A percentile compares a stretch with the other conserved stretches of the same genome.
Evolutionary conservation across 352 stramenopile genomes (phyloP).

Genomic region (Phytophthora crassamura): DNA sequence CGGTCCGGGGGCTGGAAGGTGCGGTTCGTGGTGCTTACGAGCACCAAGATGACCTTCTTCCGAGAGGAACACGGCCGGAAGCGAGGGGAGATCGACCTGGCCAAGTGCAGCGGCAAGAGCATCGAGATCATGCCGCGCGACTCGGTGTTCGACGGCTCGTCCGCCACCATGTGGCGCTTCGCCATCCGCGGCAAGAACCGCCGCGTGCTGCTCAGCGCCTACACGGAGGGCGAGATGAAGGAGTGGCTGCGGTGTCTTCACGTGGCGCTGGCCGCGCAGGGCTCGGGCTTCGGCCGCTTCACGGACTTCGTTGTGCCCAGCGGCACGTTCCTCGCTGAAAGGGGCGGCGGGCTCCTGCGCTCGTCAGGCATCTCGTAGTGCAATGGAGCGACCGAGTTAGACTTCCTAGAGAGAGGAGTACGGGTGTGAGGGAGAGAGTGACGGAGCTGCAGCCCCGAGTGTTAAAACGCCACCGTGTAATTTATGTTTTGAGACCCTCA

Average conservation of each 20-base stretch:
- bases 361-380: slow-evolving; percentile 52
- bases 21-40: slow-evolving; percentile 73
- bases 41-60: slow-evolving; percentile 74
- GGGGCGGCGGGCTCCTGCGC: slow-evolving; percentile 59
- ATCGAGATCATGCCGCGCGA: slow-evolving; percentile 87
- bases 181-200: slow-evolving; percentile 68
- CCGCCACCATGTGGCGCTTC: slow-evolving; percentile 86
- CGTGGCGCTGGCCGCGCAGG: slow-evolving; percentile 65
- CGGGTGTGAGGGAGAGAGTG: slow-evolving; percentile 18
- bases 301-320: slow-evolving; percentile 76
- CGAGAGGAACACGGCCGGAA: slow-evolving; percentile 72
- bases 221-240: slow-evolving; percentile 87
- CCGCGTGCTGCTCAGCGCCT: slow-evolving; percentile 76
- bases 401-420: slow-evolving; percentile 19
- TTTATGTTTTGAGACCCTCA: slow-evolving; percentile 50
- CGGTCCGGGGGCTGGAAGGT: slow-evolving; percentile 76
- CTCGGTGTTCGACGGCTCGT: slow-evolving; percentile 76
- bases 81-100: slow-evolving; percentile 76
- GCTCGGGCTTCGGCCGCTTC: slow-evolving; percentile 57
- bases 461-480: slow-evolving; percentile 47
- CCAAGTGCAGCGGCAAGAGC: slow-evolving; percentile 65
- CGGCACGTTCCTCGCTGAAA: slow-evolving; percentile 66
- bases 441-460: slow-evolving; percentile 27
- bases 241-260: slow-evolving; percentile 84
- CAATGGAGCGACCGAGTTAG: slow-evolving; percentile 28